Evolutionary conservation across 768 basidiomycete species (phyloP), one percentile per base, ranked within the genome.

Genomic region (Lentinula aciculospora): DNA sequence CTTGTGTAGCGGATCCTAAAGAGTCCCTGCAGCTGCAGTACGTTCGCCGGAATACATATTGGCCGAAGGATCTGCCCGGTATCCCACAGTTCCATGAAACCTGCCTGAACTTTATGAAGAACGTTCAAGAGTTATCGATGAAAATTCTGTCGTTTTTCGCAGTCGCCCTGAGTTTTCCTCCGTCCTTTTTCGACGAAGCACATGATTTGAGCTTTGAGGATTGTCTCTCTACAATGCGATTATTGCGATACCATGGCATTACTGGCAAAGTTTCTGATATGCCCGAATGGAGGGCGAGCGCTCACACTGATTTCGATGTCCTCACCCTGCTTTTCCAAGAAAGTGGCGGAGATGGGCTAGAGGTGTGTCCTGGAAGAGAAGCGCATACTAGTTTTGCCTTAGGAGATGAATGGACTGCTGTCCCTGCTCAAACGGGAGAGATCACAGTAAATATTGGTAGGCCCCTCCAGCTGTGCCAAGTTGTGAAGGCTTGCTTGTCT

Each of bases 1-100:
- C 53, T n/a, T 36, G 53, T 29, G 53, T 55, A 39, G 53, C 53
- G 8, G 53, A 55, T 25, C 53, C 53, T 19, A 55, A 55, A n/a
- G 53, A 55, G 42, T 40, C 37, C 9, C 17, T 55, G 19, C 53
- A 55, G 27, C 28, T 55, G 23, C 53, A 55, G 17, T 55, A 44
- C 17, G 40, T 55, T 44, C 31, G 53, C 25, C 34, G 53, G 4
- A 37, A 55, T 37, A 55, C 36, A 19, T 55, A 55, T 27, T 42
- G 53, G 53, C 53, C 53, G 9, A 42, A 13, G 5, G 53, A 55
- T 15, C 13, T 31, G 9, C 27, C 46, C 13, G 29, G 15, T 5
- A 48, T 48, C 15, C 46, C 46, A 29, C 17, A 48, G n/a, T 48
- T 48, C 5, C 27, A 31, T 48, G 15, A 28, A 48, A 29, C 17